Conservation (phyloP, 2,329 filamentous ascomycete genomes). For the Pestalotiopsis sp. region DNA sequence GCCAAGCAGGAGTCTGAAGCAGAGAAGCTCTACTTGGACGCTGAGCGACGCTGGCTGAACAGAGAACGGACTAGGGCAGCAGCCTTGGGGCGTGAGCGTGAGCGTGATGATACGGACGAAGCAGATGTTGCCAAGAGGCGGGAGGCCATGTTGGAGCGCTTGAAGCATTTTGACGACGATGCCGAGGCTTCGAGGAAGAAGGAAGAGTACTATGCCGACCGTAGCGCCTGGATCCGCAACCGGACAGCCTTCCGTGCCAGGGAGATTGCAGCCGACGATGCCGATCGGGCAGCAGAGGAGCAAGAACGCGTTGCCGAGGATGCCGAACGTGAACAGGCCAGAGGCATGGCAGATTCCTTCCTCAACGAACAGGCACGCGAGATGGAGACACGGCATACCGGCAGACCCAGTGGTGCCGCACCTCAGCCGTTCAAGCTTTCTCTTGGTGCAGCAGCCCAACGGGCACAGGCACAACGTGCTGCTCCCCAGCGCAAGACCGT, state of each 20-base stretch:
- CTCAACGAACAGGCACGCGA: conserved; percentile 81
- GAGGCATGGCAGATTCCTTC: conserved; percentile 88
- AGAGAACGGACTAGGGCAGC: conserved; percentile 81
- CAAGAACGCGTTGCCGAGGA: conserved; percentile 70
- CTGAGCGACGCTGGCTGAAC: conserved; percentile 88
- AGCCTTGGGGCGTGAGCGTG: conserved; percentile 81
- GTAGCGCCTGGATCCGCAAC: conserved; percentile 80
- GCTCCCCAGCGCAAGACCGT: conserved; percentile 72
- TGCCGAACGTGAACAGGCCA: conserved; percentile 74
- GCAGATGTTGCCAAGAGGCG: conserved; percentile 63
- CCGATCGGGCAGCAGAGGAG: conserved; percentile 76
- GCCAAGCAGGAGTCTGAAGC: conserved; percentile 73
- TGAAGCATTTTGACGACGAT: conserved; percentile 88
- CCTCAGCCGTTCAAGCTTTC: conserved; percentile 90
- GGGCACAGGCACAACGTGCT: conserved; percentile 55
- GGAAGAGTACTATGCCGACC: conserved; percentile 85
- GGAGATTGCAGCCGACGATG: conserved; percentile 77
- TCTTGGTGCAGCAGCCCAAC: conserved; percentile 84
- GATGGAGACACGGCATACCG: conserved; percentile 52
- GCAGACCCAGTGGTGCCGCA: conserved; percentile 41
- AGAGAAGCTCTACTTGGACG: conserved; percentile 79
- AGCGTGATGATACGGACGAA: conserved; percentile 75
- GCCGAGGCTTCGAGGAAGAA: conserved; percentile 70
- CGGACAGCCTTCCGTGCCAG: conserved; percentile 71
- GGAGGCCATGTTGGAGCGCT: conserved; percentile 68